Evolutionary conservation across 75 land plant species (phyloP).

Genomic region (Selaginella tamariscina): DNA sequence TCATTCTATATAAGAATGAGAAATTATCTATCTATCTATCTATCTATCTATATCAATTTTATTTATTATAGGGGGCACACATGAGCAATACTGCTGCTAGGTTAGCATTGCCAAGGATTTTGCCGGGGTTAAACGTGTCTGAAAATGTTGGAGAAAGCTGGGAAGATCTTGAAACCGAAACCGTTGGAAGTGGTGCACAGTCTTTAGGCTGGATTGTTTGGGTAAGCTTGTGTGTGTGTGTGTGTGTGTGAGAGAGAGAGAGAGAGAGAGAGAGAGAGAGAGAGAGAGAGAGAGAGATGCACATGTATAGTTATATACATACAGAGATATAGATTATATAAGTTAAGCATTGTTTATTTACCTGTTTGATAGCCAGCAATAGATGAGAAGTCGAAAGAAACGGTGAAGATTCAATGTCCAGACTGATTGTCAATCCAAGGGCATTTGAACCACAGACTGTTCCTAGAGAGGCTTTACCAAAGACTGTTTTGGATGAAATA

Average conservation of each 20-base stretch:
- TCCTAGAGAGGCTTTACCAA: conserved; percentile 56
- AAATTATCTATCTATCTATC: no score
- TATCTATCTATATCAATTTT: no score
- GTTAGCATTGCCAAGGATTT: conserved; percentile 40
- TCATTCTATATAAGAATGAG: background rate
- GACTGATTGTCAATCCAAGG: conserved; percentile 55
- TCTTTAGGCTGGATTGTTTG: conserved; percentile 80
- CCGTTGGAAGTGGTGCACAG: conserved; percentile 44
- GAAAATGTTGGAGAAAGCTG: conserved; percentile 64
- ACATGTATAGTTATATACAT: no score
- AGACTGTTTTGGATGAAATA: conserved; percentile 39
- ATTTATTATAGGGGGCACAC: conserved; percentile 56
- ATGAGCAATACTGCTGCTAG: conserved; percentile 51
- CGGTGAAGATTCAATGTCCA: conserved; percentile 56
- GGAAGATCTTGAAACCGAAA: conserved; percentile 63
- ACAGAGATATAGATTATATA: background rate
- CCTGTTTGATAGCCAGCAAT: conserved; percentile 70
- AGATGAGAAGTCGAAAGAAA: conserved; percentile 45
- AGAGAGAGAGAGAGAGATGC: no score
- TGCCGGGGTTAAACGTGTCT: conserved; percentile 43
- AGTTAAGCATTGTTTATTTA: background rate
- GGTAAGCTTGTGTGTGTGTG: conserved; percentile 38
- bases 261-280: no score
- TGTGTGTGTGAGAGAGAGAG: no score
- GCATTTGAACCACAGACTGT: conserved; percentile 27